phyloP scores from a whole-genome alignment of 306 rosid genomes.

The Glycyrrhiza uralensis region DNA sequence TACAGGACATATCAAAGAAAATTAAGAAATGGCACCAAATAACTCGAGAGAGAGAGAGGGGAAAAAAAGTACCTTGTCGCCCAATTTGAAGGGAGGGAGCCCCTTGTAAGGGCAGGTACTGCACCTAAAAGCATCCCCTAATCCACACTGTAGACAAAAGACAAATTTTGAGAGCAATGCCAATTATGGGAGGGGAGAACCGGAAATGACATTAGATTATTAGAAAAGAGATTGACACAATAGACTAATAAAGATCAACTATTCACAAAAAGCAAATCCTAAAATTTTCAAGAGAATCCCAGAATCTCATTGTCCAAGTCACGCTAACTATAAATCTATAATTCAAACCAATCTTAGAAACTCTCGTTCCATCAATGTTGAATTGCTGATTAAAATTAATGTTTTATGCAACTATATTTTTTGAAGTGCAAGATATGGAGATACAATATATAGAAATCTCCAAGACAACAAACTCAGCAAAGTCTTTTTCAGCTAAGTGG shows the following conservation, averaged over 20 bases:
- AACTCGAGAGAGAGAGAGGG: not conserved
- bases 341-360: conserved; percentile 1
- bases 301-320: not conserved
- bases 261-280: not conserved
- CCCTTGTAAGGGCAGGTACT: conserved; percentile 95
- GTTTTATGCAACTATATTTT: not conserved
- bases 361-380: not conserved
- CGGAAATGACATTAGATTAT: not conserved
- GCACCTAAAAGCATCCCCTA: conserved; percentile 98
- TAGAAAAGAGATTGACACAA: not conserved
- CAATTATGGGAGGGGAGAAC: not conserved
- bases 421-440: not conserved
- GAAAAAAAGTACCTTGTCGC: conserved; percentile 70
- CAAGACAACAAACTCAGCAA: too few relatives aligned
- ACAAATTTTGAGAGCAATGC: conserved; percentile 32
- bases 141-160: conserved; percentile 75
- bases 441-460: too few relatives aligned
- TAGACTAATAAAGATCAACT: not conserved
- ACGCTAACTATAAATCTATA: not conserved
- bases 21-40: not conserved
- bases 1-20: not conserved
- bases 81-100: conserved; percentile 86
- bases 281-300: not conserved
- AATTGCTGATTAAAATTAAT: not conserved
- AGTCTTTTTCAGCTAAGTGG: not conserved